phyloP scores from a whole-genome alignment of 2,329 filamentous ascomycete species.

The Phyllosticta citriasiana region DNA sequence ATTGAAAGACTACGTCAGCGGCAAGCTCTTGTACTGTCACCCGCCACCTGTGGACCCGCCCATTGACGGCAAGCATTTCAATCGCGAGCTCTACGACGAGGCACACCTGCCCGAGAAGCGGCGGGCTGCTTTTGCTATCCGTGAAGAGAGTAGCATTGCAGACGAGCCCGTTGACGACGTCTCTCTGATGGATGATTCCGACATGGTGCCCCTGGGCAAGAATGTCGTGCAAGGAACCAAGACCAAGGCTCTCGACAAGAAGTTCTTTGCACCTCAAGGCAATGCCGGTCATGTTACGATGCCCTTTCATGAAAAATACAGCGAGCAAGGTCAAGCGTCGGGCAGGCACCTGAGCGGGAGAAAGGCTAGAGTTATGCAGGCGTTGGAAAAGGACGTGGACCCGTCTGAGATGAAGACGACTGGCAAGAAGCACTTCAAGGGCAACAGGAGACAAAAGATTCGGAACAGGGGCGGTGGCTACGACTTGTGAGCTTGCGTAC shows the following conservation, averaged over 20 bases:
- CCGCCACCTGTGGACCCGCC: conserved; percentile 61
- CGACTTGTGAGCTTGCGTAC: not conserved
- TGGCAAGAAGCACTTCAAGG: conserved; percentile 93
- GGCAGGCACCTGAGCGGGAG: conserved; percentile 66
- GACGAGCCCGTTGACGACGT: conserved; percentile 31
- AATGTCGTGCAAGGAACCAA: conserved; percentile 52
- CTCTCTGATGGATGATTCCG: conserved; percentile 39
- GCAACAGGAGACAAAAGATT: conserved; percentile 49
- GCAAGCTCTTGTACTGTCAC: conserved; percentile 85
- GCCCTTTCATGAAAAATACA: conserved; percentile 87
- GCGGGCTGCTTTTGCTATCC: conserved; percentile 52
- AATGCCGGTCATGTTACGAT: conserved; percentile 58
- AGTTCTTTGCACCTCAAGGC: conserved; percentile 68
- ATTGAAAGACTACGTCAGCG: conserved; percentile 94
- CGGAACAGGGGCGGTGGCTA: conserved; percentile 11
- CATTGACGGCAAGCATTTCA: conserved; percentile 68
- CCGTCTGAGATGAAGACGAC: conserved; percentile 59
- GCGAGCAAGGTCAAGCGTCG: conserved; percentile 57
- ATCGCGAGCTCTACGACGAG: conserved; percentile 77
- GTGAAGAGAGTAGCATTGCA: conserved; percentile 25
- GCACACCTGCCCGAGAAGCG: conserved; percentile 74
- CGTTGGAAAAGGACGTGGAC: conserved; percentile 76
- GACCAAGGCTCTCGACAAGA: conserved; percentile 67
- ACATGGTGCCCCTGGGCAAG: conserved; percentile 33
- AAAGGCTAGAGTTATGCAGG: conserved; percentile 71